A percentile compares a stretch with the other conserved stretches of the same genome.
These are phyloP conservation scores for Sarcodon aspratus DNA, from an alignment of 768 basidiomycete genomes.

Conservation along the genomic window DNA sequence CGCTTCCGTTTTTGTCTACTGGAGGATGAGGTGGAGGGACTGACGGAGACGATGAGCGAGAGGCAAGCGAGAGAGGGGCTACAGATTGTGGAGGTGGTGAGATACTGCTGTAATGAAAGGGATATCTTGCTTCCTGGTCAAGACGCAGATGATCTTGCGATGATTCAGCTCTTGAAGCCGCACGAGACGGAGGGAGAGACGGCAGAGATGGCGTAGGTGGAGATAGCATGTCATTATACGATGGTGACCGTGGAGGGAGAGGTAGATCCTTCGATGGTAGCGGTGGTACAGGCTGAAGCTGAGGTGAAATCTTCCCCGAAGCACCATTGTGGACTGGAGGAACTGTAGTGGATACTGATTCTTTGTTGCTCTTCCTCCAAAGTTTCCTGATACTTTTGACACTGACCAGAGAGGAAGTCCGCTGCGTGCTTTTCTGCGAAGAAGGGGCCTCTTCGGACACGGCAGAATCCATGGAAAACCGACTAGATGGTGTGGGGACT, in stretches of 20 bases:
- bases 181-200: slow-evolving; percentile 10
- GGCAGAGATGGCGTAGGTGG: slow-evolving; percentile 12
- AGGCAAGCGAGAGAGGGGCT: slow-evolving; percentile 6
- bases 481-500: slow-evolving; percentile 20
- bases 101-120: slow-evolving; percentile 23
- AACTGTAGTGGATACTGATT: slow-evolving; percentile 7
- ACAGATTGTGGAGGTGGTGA: slow-evolving; percentile 9
- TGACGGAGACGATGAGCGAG: slow-evolving; percentile 6
- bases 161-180: slow-evolving; percentile 25
- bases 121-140: slow-evolving; percentile 68
- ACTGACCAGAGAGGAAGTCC: slow-evolving; percentile 49
- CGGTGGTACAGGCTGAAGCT: neutral
- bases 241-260: neutral
- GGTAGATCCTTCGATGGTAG: slow-evolving; percentile 4
- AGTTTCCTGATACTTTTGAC: slow-evolving; percentile 66
- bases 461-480: slow-evolving; percentile 71
- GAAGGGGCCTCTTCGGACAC: slow-evolving; percentile 20
- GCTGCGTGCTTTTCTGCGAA: slow-evolving; percentile 14
- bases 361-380: slow-evolving; percentile 62
- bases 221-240: slow-evolving; percentile 6
- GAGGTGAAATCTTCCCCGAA: slow-evolving; percentile 1
- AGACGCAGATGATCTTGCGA: slow-evolving; percentile 44
- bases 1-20: slow-evolving; percentile 28
- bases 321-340: neutral
- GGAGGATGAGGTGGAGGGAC: slow-evolving; percentile 13